Percentiles rank a stretch among this genome's conserved stretches.
Conservation (phyloP, 164 flowering plant genomes). For the Nymphaea thermarum region DNA sequence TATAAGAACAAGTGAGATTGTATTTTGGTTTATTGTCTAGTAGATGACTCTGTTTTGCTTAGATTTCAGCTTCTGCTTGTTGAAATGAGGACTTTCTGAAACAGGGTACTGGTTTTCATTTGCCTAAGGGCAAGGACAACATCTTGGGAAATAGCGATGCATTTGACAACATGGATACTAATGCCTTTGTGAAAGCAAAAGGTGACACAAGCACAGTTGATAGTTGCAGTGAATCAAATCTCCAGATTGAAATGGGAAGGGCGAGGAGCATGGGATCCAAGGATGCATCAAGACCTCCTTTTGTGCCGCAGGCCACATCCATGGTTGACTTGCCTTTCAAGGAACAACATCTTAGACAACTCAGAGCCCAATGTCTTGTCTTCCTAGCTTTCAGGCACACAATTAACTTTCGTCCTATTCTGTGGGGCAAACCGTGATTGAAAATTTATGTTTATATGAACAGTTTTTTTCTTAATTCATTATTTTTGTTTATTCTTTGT, state of each 20-base stretch:
- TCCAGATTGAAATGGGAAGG: conserved; percentile 23
- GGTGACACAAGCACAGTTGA: conserved; percentile 4
- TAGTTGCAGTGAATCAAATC: conserved; percentile 15
- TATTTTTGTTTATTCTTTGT: background rate
- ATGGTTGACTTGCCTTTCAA: conserved; percentile 53
- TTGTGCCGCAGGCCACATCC: conserved; percentile 20
- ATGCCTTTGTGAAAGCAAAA: conserved; percentile 2
- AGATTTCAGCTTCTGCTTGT: background rate
- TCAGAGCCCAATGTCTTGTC: conserved; percentile 97
- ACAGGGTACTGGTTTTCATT: conserved; percentile 29
- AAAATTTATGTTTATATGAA: no score
- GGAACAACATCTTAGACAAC: conserved; percentile 92
- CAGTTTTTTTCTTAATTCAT: no score
- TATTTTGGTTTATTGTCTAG: no score
- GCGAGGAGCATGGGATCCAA: conserved; percentile 24
- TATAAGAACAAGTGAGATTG: no score
- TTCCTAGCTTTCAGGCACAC: conserved; percentile 83
- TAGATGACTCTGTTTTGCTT: no score
- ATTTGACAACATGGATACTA: conserved; percentile 2
- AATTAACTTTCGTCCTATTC: background rate
- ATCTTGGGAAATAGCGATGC: conserved; percentile 4
- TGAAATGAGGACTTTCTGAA: background rate
- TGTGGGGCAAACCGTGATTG: no score
- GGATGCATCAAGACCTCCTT: conserved; percentile 51
- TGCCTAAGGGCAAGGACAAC: conserved; percentile 10